These are phyloP conservation scores for Candida neerlandica DNA, from an alignment of 1,139 yeast species.

Conservation along the genomic window DNA sequence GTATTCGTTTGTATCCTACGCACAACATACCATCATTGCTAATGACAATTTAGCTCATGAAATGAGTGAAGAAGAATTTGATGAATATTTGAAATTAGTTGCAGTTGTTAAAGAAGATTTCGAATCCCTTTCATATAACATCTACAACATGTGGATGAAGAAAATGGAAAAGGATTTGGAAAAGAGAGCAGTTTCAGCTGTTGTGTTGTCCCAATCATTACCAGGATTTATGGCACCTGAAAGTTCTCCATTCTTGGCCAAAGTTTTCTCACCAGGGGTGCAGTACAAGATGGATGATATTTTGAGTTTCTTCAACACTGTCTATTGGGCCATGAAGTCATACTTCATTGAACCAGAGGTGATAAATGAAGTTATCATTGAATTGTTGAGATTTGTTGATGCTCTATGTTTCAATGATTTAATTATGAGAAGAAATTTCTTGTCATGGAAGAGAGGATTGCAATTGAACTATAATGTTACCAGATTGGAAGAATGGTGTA, in stretches of 20 bases:
- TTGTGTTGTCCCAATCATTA: slow-evolving; percentile 88
- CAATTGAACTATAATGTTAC: slow-evolving; percentile 97
- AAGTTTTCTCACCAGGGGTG: slow-evolving; percentile 73
- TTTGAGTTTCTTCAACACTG: slow-evolving; percentile 83
- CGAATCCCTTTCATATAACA: slow-evolving; percentile 89
- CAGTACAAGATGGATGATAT: slow-evolving; percentile 95
- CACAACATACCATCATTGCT: slow-evolving; percentile 84
- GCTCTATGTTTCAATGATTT: slow-evolving; percentile 95
- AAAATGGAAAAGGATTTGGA: slow-evolving; percentile 90
- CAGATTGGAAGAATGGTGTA: slow-evolving; percentile 98
- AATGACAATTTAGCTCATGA: slow-evolving; percentile 79
- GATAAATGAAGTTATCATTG: slow-evolving; percentile 82
- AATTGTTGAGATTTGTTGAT: slow-evolving; percentile 83
- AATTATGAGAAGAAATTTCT: slow-evolving; percentile 90
- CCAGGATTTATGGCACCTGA: slow-evolving; percentile 97
- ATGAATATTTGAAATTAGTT: slow-evolving; percentile 85
- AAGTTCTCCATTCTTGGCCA: slow-evolving; percentile 79
- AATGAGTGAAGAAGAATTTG: slow-evolving; percentile 88
- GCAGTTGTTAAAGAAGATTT: slow-evolving; percentile 93
- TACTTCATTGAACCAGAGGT: slow-evolving; percentile 87
- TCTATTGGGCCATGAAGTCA: slow-evolving; percentile 92
- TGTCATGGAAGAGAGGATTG: slow-evolving; percentile 97
- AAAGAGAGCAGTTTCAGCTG: slow-evolving; percentile 91
- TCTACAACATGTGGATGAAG: slow-evolving; percentile 97
- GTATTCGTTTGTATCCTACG: slow-evolving; percentile 91